phyloP scores from a whole-genome alignment of 257 asterid species.

The Ilex asprella region DNA sequence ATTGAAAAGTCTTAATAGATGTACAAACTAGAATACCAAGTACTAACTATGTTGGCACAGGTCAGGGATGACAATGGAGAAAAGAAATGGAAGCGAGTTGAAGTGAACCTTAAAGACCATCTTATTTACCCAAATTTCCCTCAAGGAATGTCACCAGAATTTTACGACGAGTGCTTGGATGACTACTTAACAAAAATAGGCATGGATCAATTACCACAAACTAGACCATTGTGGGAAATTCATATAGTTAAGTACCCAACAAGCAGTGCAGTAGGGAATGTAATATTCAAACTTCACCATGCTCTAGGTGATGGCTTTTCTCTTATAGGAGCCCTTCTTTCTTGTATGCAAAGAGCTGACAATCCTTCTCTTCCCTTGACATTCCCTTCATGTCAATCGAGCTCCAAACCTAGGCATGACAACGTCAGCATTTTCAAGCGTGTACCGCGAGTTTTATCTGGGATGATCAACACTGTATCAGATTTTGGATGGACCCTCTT shows the following conservation, averaged over 20 bases:
- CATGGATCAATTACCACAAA: constrained; percentile 24
- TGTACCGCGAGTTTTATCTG: background rate
- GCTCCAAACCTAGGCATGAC: constrained; percentile 13
- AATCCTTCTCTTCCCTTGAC: constrained; percentile 47
- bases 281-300: constrained; percentile 61
- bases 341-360: constrained; percentile 56
- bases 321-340: constrained; percentile 70
- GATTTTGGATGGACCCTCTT: constrained; percentile 63
- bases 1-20: too few species aligned
- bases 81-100: constrained; percentile 55
- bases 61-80: constrained; percentile 36
- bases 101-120: constrained; percentile 44
- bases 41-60: constrained; percentile 15
- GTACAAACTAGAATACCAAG: too few species aligned
- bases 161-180: constrained; percentile 34
- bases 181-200: constrained; percentile 47
- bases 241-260: constrained; percentile 28
- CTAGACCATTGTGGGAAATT: constrained; percentile 65
- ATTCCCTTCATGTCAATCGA: background rate
- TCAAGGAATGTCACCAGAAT: constrained; percentile 22
- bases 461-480: constrained; percentile 19
- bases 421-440: background rate
- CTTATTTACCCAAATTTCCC: constrained; percentile 32
- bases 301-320: constrained; percentile 76
- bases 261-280: constrained; percentile 17